Conservation (phyloP, 2,329 filamentous ascomycete genomes). For the Aspergillus texensis region DNA sequence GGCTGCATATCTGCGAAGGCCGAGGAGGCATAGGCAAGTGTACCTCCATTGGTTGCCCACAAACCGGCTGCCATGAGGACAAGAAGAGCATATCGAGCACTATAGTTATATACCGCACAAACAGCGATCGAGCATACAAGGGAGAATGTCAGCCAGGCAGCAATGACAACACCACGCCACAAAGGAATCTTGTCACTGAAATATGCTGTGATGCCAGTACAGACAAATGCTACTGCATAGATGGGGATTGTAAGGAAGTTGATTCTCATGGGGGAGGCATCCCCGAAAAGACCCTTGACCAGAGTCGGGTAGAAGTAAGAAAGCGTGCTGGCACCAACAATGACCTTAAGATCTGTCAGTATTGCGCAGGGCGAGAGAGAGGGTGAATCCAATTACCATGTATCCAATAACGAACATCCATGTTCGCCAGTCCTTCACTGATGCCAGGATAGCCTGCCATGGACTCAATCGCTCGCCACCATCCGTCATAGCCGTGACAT, state of each 20-base stretch:
- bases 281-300: conserved; percentile 26
- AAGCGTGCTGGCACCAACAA: conserved; percentile 41
- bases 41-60: conserved; percentile 56
- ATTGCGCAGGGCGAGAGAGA: too few relatives aligned
- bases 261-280: conserved; percentile 28
- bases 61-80: conserved; percentile 60
- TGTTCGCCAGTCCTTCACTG: conserved; percentile 34
- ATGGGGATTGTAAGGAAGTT: conserved; percentile 49
- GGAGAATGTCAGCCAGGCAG: conserved; percentile 50
- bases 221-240: conserved; percentile 57
- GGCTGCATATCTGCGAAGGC: conserved; percentile 54
- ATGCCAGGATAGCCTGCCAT: conserved; percentile 21
- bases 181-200: conserved; percentile 51
- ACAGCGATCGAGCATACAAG: conserved; percentile 44
- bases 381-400: conserved; percentile 27
- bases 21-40: conserved; percentile 55
- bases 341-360: conserved; percentile 21
- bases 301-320: conserved; percentile 38
- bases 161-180: conserved; percentile 54
- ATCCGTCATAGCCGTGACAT: conserved; percentile 21
- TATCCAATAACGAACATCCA: conserved; percentile 48
- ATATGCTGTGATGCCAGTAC: conserved; percentile 50
- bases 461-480: conserved; percentile 19
- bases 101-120: conserved; percentile 54
- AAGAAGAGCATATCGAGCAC: conserved; percentile 57